Evolutionary conservation across 345 rosid genomes (phyloP).

Genomic region (Eucalyptus pauciflora): DNA sequence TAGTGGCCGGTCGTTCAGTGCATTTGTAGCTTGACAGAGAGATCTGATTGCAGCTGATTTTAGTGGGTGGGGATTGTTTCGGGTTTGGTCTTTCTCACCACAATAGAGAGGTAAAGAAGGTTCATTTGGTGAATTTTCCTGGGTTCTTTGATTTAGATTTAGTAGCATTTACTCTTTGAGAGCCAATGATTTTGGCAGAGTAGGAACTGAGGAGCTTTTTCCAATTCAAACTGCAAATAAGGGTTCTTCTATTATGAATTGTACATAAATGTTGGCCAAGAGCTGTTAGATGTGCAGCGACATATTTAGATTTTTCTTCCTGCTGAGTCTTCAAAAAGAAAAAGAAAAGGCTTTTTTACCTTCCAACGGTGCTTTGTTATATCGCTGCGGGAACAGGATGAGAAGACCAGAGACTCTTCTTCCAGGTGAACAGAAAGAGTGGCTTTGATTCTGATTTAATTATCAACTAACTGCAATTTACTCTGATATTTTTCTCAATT

Average conservation of each 20-base stretch:
- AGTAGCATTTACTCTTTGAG: not conserved
- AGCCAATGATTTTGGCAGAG: not conserved
- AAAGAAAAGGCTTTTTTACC: not conserved
- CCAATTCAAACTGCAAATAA: not conserved
- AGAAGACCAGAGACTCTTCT: not conserved
- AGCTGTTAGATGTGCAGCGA: not conserved
- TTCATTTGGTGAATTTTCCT: not conserved
- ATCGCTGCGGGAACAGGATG: not conserved
- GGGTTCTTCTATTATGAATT: not conserved
- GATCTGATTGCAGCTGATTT: not conserved
- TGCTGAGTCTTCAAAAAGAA: not conserved
- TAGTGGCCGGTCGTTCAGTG: not conserved
- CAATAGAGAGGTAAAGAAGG: not conserved
- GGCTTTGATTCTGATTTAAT: not conserved
- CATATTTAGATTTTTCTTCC: not conserved
- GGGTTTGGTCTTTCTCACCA: not conserved
- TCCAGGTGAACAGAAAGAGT: not conserved
- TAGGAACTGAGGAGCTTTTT: not conserved
- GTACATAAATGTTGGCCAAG: not conserved
- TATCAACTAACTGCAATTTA: not conserved
- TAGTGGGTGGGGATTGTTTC: not conserved
- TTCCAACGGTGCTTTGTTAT: not conserved
- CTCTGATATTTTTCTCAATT: not conserved
- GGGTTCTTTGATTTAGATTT: not conserved
- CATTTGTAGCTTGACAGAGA: not conserved